These are phyloP conservation scores for Alternaria incomplexa DNA, from an alignment of 2,329 filamentous ascomycete genomes.

Conservation along the genomic window DNA sequence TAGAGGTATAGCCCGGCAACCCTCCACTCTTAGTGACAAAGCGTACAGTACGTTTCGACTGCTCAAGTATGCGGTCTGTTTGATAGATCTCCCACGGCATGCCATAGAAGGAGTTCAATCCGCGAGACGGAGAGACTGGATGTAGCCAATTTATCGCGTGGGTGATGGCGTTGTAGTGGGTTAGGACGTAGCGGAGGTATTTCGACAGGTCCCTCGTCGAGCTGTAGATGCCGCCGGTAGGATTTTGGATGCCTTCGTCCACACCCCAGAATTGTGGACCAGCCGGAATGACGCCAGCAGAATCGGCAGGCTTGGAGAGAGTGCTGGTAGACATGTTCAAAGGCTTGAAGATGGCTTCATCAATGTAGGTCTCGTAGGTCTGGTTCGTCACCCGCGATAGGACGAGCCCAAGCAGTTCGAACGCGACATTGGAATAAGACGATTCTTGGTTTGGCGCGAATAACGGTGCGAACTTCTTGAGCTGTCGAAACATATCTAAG, in stretches of 20 bases:
- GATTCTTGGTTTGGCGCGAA: conserved; percentile 53
- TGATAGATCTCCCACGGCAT: conserved; percentile 58
- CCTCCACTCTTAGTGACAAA: conserved; percentile 56
- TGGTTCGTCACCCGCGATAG: conserved; percentile 48
- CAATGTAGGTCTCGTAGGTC: conserved; percentile 48
- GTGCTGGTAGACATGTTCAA: conserved; percentile 40
- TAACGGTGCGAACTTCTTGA: conserved; percentile 42
- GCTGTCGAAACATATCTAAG: conserved; percentile 40
- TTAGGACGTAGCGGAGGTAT: conserved; percentile 52
- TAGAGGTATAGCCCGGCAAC: conserved; percentile 51
- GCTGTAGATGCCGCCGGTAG: conserved; percentile 54
- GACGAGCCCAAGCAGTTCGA: conserved; percentile 50
- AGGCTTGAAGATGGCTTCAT: conserved; percentile 48
- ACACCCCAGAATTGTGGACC: conserved; percentile 50
- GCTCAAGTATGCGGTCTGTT: conserved; percentile 46
- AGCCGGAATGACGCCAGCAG: conserved; percentile 48
- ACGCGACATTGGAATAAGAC: conserved; percentile 52
- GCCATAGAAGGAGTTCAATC: conserved; percentile 52
- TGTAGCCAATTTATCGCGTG: conserved; percentile 54
- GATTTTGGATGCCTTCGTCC: conserved; percentile 51
- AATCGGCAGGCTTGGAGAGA: conserved; percentile 37
- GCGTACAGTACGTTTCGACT: conserved; percentile 48
- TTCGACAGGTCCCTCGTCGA: conserved; percentile 51
- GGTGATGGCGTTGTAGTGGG: conserved; percentile 50
- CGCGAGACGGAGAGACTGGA: conserved; percentile 47